A percentile compares a stretch with the other conserved stretches of the same genome.
Evolutionary conservation across 495 filamentous ascomycete species (phyloP).

Genomic region (Aspergillus haitiensis): DNA sequence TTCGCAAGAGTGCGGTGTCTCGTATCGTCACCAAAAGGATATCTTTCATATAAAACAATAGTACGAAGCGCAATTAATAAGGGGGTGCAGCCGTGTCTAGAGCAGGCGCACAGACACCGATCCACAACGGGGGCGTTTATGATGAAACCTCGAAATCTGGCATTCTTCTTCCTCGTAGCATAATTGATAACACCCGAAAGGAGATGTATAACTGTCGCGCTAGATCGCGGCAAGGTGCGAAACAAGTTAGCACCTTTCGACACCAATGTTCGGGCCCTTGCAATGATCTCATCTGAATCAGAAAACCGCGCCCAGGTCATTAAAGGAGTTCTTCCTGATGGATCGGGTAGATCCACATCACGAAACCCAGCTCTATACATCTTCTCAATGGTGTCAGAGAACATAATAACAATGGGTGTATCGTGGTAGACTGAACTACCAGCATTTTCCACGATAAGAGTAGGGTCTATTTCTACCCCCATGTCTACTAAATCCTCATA

Average conservation of each 20-base stretch:
- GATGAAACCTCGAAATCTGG: neutral
- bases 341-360: conserved; percentile 2
- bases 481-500: neutral
- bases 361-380: conserved; percentile 3
- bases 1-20: neutral
- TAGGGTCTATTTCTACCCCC: neutral
- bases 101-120: conserved; percentile 3
- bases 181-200: neutral
- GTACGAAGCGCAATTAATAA: neutral
- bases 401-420: neutral
- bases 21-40: no score
- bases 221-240: neutral
- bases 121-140: neutral
- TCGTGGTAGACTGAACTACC: neutral
- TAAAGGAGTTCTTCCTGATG: neutral
- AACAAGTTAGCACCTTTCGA: conserved; percentile 2
- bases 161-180: neutral
- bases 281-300: neutral
- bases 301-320: neutral
- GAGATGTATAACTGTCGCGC: conserved; percentile 1
- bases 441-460: neutral
- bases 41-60: neutral
- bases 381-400: neutral
- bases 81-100: neutral
- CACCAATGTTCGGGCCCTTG: neutral